These are phyloP conservation scores for Thielaviopsis ethacetica DNA, from an alignment of 2,329 filamentous ascomycete genomes.

Conservation along the genomic window DNA sequence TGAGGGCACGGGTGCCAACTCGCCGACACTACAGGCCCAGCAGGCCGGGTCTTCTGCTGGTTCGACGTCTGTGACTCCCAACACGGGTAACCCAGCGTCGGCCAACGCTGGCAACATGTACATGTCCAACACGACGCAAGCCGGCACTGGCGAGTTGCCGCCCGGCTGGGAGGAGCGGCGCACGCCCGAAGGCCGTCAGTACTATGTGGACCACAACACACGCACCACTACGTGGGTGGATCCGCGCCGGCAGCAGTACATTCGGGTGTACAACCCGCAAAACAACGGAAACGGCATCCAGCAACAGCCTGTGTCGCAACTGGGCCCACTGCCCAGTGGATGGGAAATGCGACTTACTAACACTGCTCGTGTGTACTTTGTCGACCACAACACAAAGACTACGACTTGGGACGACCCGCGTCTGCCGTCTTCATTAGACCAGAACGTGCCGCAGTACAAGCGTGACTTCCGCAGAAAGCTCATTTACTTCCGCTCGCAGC, in stretches of 20 bases:
- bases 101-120: constrained; percentile 63
- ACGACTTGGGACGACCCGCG: constrained; percentile 98
- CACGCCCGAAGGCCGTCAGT: constrained; percentile 85
- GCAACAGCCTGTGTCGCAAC: constrained; percentile 91
- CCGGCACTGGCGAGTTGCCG: constrained; percentile 85
- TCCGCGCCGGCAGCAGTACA: constrained; percentile 91
- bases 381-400: constrained; percentile 98
- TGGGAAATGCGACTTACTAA: constrained; percentile 99
- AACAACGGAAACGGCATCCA: constrained; percentile 79
- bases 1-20: constrained; percentile 89
- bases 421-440: constrained; percentile 85
- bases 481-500: constrained; percentile 98
- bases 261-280: constrained; percentile 86
- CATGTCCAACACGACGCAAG: constrained; percentile 82
- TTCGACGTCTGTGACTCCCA: constrained; percentile 19
- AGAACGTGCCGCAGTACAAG: constrained; percentile 99
- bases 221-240: constrained; percentile 98
- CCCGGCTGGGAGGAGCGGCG: constrained; percentile 93
- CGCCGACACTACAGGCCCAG: constrained; percentile 55
- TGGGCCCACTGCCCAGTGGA: constrained; percentile 85
- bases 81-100: constrained; percentile 15
- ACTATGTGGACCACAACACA: constrained; percentile 98
- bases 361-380: constrained; percentile 94
- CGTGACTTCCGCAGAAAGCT: constrained; percentile 95
- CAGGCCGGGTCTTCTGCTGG: constrained; percentile 23